Conservation (phyloP, 495 filamentous ascomycete species). For the Friedmanniomyces simplex region DNA sequence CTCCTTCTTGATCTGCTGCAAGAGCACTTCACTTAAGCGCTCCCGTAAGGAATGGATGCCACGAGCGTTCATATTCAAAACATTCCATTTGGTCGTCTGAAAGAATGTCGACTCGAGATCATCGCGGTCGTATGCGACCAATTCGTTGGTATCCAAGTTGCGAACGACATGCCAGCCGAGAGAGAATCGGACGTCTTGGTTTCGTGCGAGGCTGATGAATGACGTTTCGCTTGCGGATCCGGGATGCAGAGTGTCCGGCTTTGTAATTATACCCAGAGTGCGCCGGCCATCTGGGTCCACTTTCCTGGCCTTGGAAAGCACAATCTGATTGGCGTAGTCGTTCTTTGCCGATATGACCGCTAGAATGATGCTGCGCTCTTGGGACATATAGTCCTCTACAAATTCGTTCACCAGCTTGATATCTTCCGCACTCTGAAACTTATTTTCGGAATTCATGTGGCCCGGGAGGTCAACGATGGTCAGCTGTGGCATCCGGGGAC, state of each 20-base stretch:
- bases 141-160: slow-evolving; percentile 32
- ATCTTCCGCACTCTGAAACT: slow-evolving; percentile 42
- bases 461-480: slow-evolving; percentile 55
- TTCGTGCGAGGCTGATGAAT: slow-evolving; percentile 42
- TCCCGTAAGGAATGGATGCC: too few species aligned
- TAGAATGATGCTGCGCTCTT: slow-evolving; percentile 39
- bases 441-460: slow-evolving; percentile 44
- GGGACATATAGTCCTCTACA: slow-evolving; percentile 44
- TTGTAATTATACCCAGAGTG: slow-evolving; percentile 51
- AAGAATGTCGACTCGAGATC: too few species aligned
- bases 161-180: slow-evolving; percentile 50
- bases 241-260: slow-evolving; percentile 38
- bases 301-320: slow-evolving; percentile 44
- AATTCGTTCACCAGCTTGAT: slow-evolving; percentile 38
- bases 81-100: too few species aligned
- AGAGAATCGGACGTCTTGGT: slow-evolving; percentile 36
- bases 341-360: slow-evolving; percentile 53
- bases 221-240: background rate
- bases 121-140: too few species aligned
- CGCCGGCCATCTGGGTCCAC: slow-evolving; percentile 40
- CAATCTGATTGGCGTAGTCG: slow-evolving; percentile 53
- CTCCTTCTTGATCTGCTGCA: too few species aligned
- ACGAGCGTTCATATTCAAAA: too few species aligned
- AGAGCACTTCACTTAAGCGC: too few species aligned
- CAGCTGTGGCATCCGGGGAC: slow-evolving; percentile 48